Conservation (phyloP, 2,329 filamentous ascomycete species). For the Ceratocystis alfenasii region DNA sequence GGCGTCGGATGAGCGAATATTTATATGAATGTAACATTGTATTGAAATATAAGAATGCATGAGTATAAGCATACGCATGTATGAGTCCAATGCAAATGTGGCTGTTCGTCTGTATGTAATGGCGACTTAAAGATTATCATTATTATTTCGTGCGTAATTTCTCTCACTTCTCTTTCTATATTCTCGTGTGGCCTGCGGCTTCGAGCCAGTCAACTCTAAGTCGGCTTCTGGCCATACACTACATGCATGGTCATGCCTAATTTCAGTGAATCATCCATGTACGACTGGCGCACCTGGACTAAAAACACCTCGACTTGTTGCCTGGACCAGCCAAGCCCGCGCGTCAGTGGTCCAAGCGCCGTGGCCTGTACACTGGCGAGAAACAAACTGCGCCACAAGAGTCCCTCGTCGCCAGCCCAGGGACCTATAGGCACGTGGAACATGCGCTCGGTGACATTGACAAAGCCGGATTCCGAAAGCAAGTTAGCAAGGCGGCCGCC, state of each 20-base stretch:
- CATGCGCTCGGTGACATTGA: slow-evolving; percentile 39
- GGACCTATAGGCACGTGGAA: slow-evolving; percentile 44
- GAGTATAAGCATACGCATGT: not conserved
- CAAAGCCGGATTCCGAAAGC: slow-evolving; percentile 41
- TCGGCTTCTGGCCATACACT: slow-evolving; percentile 43
- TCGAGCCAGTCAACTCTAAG: not conserved
- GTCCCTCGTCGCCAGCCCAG: slow-evolving; percentile 43
- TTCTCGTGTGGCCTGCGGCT: not conserved
- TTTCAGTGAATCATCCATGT: slow-evolving; percentile 35
- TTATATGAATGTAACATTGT: too few species aligned
- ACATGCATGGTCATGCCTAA: slow-evolving; percentile 46
- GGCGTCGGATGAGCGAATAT: too few species aligned
- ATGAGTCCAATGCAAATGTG: too few species aligned
- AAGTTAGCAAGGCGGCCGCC: slow-evolving; percentile 33
- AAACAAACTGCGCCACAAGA: slow-evolving; percentile 41
- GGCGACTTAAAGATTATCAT: not conserved
- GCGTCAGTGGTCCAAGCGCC: slow-evolving; percentile 40
- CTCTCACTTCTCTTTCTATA: not conserved
- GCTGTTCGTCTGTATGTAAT: not conserved
- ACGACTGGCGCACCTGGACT: slow-evolving; percentile 38
- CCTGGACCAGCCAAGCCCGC: slow-evolving; percentile 37
- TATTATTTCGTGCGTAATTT: not conserved
- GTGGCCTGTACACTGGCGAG: slow-evolving; percentile 41
- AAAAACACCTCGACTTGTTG: slow-evolving; percentile 40
- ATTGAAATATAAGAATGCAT: not conserved